Evolutionary conservation across 495 filamentous ascomycete species (phyloP).

Genomic region (Rostrohypoxylon terebratum): DNA sequence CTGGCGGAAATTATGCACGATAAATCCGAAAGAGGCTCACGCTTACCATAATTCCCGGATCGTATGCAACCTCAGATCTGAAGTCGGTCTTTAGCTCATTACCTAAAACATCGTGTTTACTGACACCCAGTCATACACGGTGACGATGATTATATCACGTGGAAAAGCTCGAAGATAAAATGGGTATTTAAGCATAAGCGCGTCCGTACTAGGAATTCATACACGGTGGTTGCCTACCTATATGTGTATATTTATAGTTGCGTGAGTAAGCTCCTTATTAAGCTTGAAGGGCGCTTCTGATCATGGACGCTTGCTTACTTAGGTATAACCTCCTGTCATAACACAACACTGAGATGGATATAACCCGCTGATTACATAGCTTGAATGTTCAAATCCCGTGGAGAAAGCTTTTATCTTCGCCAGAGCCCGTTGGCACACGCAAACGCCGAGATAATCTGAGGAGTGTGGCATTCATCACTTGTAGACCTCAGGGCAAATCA

Average conservation of each 20-base stretch:
- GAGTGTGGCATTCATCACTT: background rate
- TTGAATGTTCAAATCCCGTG: background rate
- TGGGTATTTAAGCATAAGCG: background rate
- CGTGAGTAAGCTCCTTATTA: slow-evolving; percentile 1
- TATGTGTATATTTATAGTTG: background rate
- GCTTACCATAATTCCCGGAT: background rate
- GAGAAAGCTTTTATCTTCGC: background rate
- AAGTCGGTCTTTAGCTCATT: background rate
- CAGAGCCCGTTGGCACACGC: background rate
- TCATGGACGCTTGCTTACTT: background rate
- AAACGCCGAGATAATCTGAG: background rate
- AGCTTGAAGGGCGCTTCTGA: slow-evolving; percentile 11
- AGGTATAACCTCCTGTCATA: background rate
- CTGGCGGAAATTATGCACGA: background rate
- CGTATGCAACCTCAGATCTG: background rate
- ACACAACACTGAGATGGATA: background rate
- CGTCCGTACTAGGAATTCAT: background rate
- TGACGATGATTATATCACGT: background rate
- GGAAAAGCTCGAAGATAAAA: background rate
- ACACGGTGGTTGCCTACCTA: background rate
- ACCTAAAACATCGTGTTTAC: background rate
- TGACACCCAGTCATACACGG: background rate
- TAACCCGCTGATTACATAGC: background rate
- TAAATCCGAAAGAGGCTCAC: slow-evolving; percentile 3
- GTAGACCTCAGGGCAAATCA: background rate